Base-by-base conservation (phyloP, 2,329 filamentous ascomycete genomes). In the Cryphonectria naterciae region DNA sequence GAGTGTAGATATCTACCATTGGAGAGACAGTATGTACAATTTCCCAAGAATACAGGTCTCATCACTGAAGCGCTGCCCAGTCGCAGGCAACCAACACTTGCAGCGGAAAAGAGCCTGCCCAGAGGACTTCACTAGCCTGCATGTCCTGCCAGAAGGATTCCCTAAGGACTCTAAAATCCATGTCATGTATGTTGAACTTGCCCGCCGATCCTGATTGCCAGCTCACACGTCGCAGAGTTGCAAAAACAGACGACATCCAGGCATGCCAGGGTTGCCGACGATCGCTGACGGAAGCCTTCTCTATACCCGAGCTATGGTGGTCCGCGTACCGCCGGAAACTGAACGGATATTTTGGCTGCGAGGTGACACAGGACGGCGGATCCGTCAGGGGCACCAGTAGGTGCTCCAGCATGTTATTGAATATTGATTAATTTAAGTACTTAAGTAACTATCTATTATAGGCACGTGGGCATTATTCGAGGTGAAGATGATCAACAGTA, bases 261-360 rank as follows among this genome's bases (percentile, higher is more conserved):
- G 49, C 49, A 8, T 54, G 49, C 49, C 49, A n/a, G 49, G 22
- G 60, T 4, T 62, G 60, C 41, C 17, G 43, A 8, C 28, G 1
- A 11, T 52, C 71, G 3, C 76, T 82, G 62, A 74, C 71, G 1
- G 19, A 75, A 1, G 68, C 35, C 0, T 79, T 80, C 58, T 37
- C 35, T 2, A 78, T 82, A 17, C 80, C 80, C 1, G 70, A 77
- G 17, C 49, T 77, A 0, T 83, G 80, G 79, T 83, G 81, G 81
- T 76, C 79, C 0, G 72, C 76, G 6, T 77, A 79, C 49, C 77
- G 75, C 58, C 73, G 73, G 19, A 77, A 78, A 49, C 77, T 80
- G 2, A 83, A 83, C n/a, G 82, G 81, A 0, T 81, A 82, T 43
- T 81, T 83, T 72, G 81, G 81, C 0, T 78, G 76, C 63, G 77